Base-by-base conservation (phyloP, 2,329 filamentous ascomycete species). In the Venturia carpophila region DNA sequence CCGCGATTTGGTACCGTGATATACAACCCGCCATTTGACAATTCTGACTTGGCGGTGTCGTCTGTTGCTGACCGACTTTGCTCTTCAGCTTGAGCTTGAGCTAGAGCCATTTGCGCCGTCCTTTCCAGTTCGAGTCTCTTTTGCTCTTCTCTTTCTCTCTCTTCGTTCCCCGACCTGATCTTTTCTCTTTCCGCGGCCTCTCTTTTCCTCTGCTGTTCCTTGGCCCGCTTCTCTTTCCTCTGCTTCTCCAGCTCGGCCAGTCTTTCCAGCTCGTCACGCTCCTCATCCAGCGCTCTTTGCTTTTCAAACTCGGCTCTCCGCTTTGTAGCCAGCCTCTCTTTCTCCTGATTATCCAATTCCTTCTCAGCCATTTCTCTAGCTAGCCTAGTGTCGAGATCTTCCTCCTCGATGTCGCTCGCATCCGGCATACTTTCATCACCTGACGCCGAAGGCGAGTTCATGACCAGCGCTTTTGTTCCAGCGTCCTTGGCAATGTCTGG, bases 281-380 rank as follows among this genome's bases (percentile, higher is more conserved):
- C n/a, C 37, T 47, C 47, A 42, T 62, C 43, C 39, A 43, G 6
- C 34, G 21, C 34, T 34, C 30, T 52, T 47, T 39, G 42, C 43
- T 24, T 63, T 55, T 47, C 47, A 17, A 41, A 52, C 17, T 55
- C 34, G 19, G n/a, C 43, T 39, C 37, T 47, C 42, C 42, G 21
- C 43, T 47, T 9, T 1, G 34, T 37, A 19, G 42, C 24, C 43
- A 62, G 11, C 60, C 39, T 62, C 17, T 39, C 45, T 43, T 34
- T 52, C 42, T 49, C 45, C 24, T 49, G 42, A n/a, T 63, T 15
- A 17, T 52, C 61, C 2, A 49, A 10, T 13, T 63, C 61, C 43
- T 63, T 63, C 63, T 64, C 55, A 4, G 30, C 30, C 39, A 65
- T 65, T 49, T 65, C 24, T 39, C 52, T 47, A 34, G 64, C 64